These are phyloP conservation scores for Cryptosporidium felis DNA, from an alignment of 169 alveolate genomes.

Conservation along the genomic window DNA sequence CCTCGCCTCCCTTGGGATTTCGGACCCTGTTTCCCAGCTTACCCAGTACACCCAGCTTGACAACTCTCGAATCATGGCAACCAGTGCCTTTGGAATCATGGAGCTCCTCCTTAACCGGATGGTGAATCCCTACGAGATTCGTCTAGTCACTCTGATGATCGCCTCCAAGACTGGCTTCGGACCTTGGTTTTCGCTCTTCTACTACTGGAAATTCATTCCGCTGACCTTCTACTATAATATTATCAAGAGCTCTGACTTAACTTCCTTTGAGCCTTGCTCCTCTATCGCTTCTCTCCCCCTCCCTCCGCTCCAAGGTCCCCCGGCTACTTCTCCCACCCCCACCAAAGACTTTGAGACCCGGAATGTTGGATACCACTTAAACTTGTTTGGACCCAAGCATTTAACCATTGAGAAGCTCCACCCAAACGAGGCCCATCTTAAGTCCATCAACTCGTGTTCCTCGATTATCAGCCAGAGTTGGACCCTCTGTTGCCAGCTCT, in stretches of 20 bases:
- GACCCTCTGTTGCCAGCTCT: constrained; percentile 52
- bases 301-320: too few relatives aligned
- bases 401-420: constrained; percentile 17
- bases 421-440: constrained; percentile 26
- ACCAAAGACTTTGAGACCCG: not conserved
- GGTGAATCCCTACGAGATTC: constrained; percentile 46
- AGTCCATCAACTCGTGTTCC: constrained; percentile 40
- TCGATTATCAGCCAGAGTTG: constrained; percentile 25
- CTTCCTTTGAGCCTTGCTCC: constrained; percentile 1
- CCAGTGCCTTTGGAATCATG: constrained; percentile 7
- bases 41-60: constrained; percentile 2
- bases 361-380: constrained; percentile 11
- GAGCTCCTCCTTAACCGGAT: constrained; percentile 12
- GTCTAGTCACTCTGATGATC: constrained; percentile 12
- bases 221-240: constrained; percentile 52
- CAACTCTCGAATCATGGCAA: constrained; percentile 20
- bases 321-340: too few relatives aligned
- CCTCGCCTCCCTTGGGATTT: constrained; percentile 4
- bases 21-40: not conserved
- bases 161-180: constrained; percentile 64
- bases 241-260: constrained; percentile 12
- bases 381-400: constrained; percentile 26
- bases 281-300: not conserved
- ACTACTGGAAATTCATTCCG: constrained; percentile 66
- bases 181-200: constrained; percentile 56